phyloP scores from a whole-genome alignment of 2,329 filamentous ascomycete species.

The Lecanicillium sp. region DNA sequence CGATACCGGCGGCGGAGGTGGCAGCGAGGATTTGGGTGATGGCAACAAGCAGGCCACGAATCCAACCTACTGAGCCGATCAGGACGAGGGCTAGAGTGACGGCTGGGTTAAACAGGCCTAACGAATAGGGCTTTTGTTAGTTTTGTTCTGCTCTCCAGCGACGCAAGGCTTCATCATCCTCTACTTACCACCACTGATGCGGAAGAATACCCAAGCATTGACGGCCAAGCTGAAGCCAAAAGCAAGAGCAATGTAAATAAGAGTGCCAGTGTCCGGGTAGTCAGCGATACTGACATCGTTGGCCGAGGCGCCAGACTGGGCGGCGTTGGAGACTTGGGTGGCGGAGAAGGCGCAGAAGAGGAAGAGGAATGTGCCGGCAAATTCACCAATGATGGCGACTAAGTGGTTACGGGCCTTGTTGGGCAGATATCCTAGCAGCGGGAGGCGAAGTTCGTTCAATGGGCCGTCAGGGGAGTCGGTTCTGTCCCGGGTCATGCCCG shows the following conservation, averaged over 20 bases:
- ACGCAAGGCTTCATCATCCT: no score
- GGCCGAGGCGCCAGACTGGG: conserved; percentile 14
- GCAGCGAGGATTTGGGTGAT: conserved; percentile 11
- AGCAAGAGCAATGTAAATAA: conserved; percentile 32
- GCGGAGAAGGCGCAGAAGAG: conserved; percentile 35
- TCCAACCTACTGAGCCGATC: conserved; percentile 35
- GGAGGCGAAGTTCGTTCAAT: no score
- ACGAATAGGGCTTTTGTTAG: no score
- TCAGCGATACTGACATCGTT: conserved; percentile 20
- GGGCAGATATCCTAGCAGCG: conserved; percentile 1
- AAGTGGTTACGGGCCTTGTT: conserved; percentile 9
- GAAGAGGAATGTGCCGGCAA: conserved; percentile 34
- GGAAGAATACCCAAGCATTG: conserved; percentile 40
- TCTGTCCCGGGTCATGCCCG: no score
- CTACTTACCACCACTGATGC: conserved; percentile 26
- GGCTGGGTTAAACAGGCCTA: conserved; percentile 26
- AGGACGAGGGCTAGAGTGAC: conserved; percentile 44
- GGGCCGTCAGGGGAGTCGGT: no score
- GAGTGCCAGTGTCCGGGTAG: conserved; percentile 33
- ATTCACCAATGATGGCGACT: conserved; percentile 21
- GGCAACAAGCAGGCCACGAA: conserved; percentile 29
- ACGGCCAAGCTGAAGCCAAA: conserved; percentile 36
- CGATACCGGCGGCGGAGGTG: conserved; percentile 11
- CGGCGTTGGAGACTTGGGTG: conserved; percentile 30
- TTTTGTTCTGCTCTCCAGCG: no score